Base-by-base conservation (phyloP, 805 yeast species). In the Lipomyces mesembrius region DNA sequence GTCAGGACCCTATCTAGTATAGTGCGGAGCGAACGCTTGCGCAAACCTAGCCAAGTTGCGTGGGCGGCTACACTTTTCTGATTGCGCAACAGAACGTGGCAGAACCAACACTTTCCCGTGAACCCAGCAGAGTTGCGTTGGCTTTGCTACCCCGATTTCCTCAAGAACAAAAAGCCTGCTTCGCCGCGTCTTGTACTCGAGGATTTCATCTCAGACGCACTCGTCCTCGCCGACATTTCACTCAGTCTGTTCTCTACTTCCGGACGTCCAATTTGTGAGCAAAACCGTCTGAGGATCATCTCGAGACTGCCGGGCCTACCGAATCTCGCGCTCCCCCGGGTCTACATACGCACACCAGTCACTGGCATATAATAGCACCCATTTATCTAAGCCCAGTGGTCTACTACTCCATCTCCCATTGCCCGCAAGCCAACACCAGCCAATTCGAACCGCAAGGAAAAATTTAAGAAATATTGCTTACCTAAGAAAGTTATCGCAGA, bases 401-500 rank as follows among this genome's bases (percentile, higher is more conserved):
- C 22, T 43, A 7, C 22, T n/a, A 43, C 49, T 0, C 17, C 39
- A 14, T 37, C 49, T 17, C 22, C 3, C 25, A 9, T 37, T 37
- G 14, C 54, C 25, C 32, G 27, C 3, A 52, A n/a, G 6, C 34
- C 22, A 8, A 20, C 32, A 9, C 56, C 29, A 53, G 34, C 29
- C n/a, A 29, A 14, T 53, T 17, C 46, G n/a, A 37, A 34, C 63
- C 9, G 39, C 37, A 35, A n/a, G 34, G 54, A 29, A 37, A 22
- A 46, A 20, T 6, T 49, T 20, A 1, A 22, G 22, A 29, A 37
- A 60, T 29, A 53, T 17, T 9, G 65, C 71, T 64, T 60, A 71
- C 73, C 74, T 6, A 73, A 65, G 74, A 95, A 95, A 22, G 88
- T 88, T 27, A 95, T 81, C 0, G 99, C 98, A 57, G 92, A 84